Base-by-base conservation (phyloP, 2,329 filamentous ascomycete genomes). In the Truncatella angustata region DNA sequence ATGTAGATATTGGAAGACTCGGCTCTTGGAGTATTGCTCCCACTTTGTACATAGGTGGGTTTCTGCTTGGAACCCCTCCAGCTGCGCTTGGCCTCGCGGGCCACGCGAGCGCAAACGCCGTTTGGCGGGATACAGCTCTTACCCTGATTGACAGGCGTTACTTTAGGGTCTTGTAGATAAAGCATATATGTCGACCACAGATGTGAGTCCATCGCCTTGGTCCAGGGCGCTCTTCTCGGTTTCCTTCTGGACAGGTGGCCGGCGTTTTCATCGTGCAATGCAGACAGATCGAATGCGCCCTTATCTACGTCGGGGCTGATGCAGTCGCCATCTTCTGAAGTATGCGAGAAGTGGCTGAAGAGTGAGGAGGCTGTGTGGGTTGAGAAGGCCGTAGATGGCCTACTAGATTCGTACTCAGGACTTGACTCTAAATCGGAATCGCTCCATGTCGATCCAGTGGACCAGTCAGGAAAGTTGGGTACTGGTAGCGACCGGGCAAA, bases 131-230 rank as follows among this genome's bases (percentile, higher is more conserved):
- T 78, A 52, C 79, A 78, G 61, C 81, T 84, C 60, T 83, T 84
- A 54, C 82, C 79, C 51, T 85, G 75, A 48, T 81, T 78, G 55
- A 88, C 82, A 0, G 85, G 85, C 1, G 85, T 88, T 3, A 87
- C 82, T 45, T 81, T 83, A 42, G 85, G 84, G 58, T 88, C 85
- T 63, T 85, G 81, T 36, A 87, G 70, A 59, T 87, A 88, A 49
- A 84, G 70, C 53, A 80, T 70, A 62, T 86, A 88, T 1, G 81
- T 85, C 4, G 80, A 76, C 85, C 85, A 88, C 9, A 88, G 68
- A 59, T 88, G 85, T 11, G 79, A 72, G 67, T 75, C 83, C 82
- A 87, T 86, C 16, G 81, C 76, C 55, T 79, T 80, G 4, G 83
- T 86, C 85, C 85, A 87, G 0, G 76, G 77, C 1, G 80, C 79